Conservation (phyloP, 768 basidiomycete genomes). For the Suillus plorans region DNA sequence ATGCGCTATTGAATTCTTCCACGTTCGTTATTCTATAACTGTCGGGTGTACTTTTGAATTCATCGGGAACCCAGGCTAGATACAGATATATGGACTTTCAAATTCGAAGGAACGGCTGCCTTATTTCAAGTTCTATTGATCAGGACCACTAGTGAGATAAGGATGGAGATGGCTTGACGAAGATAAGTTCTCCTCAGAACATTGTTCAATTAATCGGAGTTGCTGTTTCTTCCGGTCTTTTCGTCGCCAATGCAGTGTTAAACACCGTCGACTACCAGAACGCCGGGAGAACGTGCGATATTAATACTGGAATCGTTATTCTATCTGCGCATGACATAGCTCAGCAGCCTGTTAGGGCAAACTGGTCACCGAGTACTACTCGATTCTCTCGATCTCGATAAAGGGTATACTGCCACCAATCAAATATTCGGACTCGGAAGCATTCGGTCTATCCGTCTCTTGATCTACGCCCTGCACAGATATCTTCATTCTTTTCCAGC, state of each 20-base stretch:
- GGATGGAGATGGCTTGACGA: slow-evolving; percentile 70
- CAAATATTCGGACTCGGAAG: background rate
- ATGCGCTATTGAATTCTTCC: slow-evolving; percentile 79
- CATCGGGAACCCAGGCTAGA: slow-evolving; percentile 62
- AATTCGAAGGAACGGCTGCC: background rate
- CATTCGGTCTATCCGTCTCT: too few relatives aligned
- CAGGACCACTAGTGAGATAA: slow-evolving; percentile 42
- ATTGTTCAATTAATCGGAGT: background rate
- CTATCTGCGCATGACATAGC: background rate
- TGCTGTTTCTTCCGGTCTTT: background rate
- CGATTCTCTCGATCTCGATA: background rate
- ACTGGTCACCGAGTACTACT: background rate
- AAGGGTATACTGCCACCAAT: background rate
- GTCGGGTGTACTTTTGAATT: background rate
- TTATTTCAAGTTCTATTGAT: background rate
- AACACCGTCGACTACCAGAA: background rate
- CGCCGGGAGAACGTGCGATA: background rate
- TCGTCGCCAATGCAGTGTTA: background rate
- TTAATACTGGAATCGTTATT: background rate
- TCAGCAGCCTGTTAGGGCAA: background rate
- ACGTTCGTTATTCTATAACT: slow-evolving; percentile 33
- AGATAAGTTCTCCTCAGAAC: slow-evolving; percentile 35
- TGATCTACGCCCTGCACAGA: too few relatives aligned
- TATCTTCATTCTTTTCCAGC: background rate
- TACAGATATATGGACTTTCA: slow-evolving; percentile 3